Base-by-base conservation (phyloP, 371 early-diverging fungal genomes). In the Lichtheimia corymbifera region DNA sequence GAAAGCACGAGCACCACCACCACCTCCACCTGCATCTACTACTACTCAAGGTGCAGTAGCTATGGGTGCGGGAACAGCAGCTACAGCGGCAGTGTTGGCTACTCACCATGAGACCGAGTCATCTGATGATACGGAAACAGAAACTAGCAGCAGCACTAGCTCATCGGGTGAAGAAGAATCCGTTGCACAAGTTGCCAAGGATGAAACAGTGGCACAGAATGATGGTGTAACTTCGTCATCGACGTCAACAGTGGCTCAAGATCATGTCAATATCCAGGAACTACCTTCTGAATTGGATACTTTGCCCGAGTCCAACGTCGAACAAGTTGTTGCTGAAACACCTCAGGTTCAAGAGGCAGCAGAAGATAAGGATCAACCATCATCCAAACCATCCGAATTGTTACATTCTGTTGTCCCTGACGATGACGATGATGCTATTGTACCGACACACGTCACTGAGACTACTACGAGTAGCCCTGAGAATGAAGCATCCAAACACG, bases 1-100 rank as follows among this genome's bases (percentile, higher is more conserved):
- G 24, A 68, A 68, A 27, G 51, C 51, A 18, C 71, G 64, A 22
- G 67, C 71, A 17, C 71, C 67, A 20, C 66, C 71, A 4, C 67
- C 59, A 17, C 68, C 64, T 30, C 61, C n/a, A n/a, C n/a, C n/a
- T n/a, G n/a, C n/a, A n/a, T n/a, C n/a, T n/a, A n/a, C n/a, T n/a
- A n/a, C 68, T 6, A 20, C 50, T 50, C 41, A 69, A 22, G 55
- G 61, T 4, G 27, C 52, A 28, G 40, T 20, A 54, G 7, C 42
- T 5, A 22, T 14, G 1, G 17, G 22, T 22, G 41, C 55, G 42
- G 41, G 27, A 28, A 35, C 53, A 30, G 53, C 28, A 22, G 53
- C 30, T 14, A 17, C 28, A 54, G 42, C 18, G 20, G 18, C 55
- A 3, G 55, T 40, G 20, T 22, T 35, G 18, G 41, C 12, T 41